Percentiles rank a stretch among this genome's conserved stretches.
These are phyloP conservation scores for Penicillium sp. DNA, from an alignment of 2,329 filamentous ascomycete genomes.

Conservation along the genomic window DNA sequence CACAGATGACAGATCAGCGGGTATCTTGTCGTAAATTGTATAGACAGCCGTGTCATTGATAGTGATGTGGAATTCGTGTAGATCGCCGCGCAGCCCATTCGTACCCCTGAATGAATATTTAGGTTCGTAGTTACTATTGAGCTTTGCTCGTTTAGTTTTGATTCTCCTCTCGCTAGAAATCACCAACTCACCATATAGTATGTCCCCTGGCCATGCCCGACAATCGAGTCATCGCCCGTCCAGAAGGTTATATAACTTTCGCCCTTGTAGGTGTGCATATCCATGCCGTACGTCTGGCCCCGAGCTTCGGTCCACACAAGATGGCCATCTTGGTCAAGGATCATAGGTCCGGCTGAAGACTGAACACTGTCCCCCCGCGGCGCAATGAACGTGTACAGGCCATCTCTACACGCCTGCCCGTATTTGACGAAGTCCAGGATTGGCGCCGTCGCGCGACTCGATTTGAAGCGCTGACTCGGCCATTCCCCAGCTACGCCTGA, in stretches of 20 bases:
- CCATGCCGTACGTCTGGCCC: constrained; percentile 4
- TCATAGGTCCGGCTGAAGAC: constrained; percentile 5
- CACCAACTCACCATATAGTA: constrained; percentile 8
- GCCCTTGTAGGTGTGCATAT: constrained; percentile 10
- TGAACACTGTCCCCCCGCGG: constrained; percentile 2
- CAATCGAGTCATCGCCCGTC: constrained; percentile 4
- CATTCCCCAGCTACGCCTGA: background rate
- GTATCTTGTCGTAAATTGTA: constrained; percentile 37
- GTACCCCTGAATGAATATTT: background rate
- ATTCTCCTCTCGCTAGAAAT: background rate
- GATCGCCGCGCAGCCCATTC: constrained; percentile 25
- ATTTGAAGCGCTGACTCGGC: background rate
- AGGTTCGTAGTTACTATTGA: constrained; percentile 4
- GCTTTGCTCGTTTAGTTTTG: background rate
- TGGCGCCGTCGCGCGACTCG: background rate
- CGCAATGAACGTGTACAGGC: constrained; percentile 2
- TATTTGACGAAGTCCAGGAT: constrained; percentile 3
- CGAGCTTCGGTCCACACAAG: constrained; percentile 1
- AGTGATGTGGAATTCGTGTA: constrained; percentile 46
- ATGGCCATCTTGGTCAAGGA: constrained; percentile 10
- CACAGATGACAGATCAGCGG: constrained; percentile 35
- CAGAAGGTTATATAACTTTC: constrained; percentile 4
- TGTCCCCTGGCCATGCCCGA: constrained; percentile 4
- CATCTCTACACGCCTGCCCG: background rate
- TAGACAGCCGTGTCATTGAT: constrained; percentile 40